phyloP scores from a whole-genome alignment of 78 protist genomes.

The Dictyostelium discoideum region DNA sequence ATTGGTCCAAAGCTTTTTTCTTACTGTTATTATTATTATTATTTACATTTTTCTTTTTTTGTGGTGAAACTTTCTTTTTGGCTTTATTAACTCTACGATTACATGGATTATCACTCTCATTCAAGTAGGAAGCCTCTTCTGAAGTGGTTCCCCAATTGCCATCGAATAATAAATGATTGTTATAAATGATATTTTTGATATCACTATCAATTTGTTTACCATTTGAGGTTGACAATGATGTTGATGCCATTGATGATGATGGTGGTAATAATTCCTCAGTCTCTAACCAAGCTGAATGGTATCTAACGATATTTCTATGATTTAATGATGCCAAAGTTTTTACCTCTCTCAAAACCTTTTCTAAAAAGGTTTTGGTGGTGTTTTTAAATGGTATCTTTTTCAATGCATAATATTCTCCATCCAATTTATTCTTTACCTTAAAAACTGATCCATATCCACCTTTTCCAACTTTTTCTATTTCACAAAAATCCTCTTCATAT shows the following conservation, averaged over 20 bases:
- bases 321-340: conserved; percentile 74
- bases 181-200: not conserved
- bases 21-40: not conserved
- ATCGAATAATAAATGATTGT: not conserved
- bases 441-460: conserved; percentile 81
- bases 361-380: conserved; percentile 54
- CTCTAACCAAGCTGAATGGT: conserved; percentile 84
- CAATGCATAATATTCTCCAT: conserved; percentile 63
- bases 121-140: not conserved
- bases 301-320: conserved; percentile 81
- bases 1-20: not conserved
- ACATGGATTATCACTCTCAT: not conserved
- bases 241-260: not conserved
- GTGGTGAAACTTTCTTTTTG: not conserved
- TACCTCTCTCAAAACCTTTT: conserved; percentile 78
- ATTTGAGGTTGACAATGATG: not conserved
- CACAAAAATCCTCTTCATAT: conserved; percentile 76
- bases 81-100: not conserved
- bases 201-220: not conserved
- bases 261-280: conserved; percentile 1
- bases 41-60: not conserved
- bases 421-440: conserved; percentile 61
- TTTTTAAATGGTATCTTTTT: conserved; percentile 78
- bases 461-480: conserved; percentile 61
- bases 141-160: conserved; percentile 61